phyloP scores from a whole-genome alignment of 768 basidiomycete species.

The Rhodosporidiobolus sp. region DNA sequence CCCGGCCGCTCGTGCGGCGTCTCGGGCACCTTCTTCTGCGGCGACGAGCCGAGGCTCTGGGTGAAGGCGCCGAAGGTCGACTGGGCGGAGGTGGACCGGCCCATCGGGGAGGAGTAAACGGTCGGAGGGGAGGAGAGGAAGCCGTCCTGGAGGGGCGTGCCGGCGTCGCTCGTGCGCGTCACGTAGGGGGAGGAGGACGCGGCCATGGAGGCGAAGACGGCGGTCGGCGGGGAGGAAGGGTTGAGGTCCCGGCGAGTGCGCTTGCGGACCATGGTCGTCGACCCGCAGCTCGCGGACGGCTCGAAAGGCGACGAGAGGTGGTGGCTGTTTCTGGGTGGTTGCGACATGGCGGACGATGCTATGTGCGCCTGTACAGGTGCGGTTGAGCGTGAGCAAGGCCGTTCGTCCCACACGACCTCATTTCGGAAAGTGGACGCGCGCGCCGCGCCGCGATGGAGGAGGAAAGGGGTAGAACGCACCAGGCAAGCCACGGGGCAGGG shows the following conservation, averaged over 20 bases:
- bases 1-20: conserved; percentile 5
- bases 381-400: too few relatives aligned
- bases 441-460: too few relatives aligned
- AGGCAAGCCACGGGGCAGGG: too few relatives aligned
- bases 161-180: neutral
- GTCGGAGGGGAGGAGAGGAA: conserved; percentile 29
- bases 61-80: conserved; percentile 14
- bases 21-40: neutral
- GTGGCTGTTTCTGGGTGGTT: too few relatives aligned
- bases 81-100: conserved; percentile 20
- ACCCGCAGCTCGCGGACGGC: neutral
- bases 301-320: conserved; percentile 8
- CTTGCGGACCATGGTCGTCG: conserved; percentile 27
- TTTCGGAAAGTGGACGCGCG: too few relatives aligned
- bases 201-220: neutral
- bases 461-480: too few relatives aligned
- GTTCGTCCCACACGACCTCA: too few relatives aligned
- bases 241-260: conserved; percentile 25
- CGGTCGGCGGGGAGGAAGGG: neutral
- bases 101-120: conserved; percentile 35
- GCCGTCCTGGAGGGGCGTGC: neutral
- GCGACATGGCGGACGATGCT: neutral
- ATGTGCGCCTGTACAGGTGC: too few relatives aligned
- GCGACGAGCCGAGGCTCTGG: neutral
- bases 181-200: conserved; percentile 6